Evolutionary conservation across 2,329 filamentous ascomycete genomes (phyloP).

Genomic region (Fusarium tanahbumbuense): DNA sequence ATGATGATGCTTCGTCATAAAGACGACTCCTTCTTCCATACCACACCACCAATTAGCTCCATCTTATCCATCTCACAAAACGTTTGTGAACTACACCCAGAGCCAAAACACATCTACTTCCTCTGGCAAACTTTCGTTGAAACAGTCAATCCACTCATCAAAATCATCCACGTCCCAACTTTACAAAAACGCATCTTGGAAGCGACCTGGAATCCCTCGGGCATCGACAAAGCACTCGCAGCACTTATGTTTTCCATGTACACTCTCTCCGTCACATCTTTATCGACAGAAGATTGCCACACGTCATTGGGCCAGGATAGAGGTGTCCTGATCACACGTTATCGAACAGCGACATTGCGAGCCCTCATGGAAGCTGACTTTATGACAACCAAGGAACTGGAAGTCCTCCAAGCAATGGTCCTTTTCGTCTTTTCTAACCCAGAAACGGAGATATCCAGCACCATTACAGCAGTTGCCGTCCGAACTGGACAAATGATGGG

Average conservation of each 20-base stretch:
- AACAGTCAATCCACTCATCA: slow-evolving; percentile 48
- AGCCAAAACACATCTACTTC: slow-evolving; percentile 47
- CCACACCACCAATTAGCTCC: slow-evolving; percentile 16
- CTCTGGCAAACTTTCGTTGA: slow-evolving; percentile 52
- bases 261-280: slow-evolving; percentile 39
- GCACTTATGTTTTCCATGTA: slow-evolving; percentile 49
- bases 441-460: slow-evolving; percentile 45
- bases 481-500: slow-evolving; percentile 45
- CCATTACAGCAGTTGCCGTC: slow-evolving; percentile 39
- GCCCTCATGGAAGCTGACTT: slow-evolving; percentile 45
- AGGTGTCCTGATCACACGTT: slow-evolving; percentile 31
- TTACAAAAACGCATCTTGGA: slow-evolving; percentile 49
- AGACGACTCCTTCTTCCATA: slow-evolving; percentile 37
- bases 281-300: slow-evolving; percentile 36
- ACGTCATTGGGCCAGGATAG: slow-evolving; percentile 30
- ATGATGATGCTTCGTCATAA: slow-evolving; percentile 30
- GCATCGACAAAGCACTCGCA: slow-evolving; percentile 25
- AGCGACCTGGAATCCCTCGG: slow-evolving; percentile 43
- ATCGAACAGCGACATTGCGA: slow-evolving; percentile 41
- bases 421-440: slow-evolving; percentile 48
- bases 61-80: background rate
- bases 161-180: slow-evolving; percentile 50
- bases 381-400: slow-evolving; percentile 44
- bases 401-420: slow-evolving; percentile 48
- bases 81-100: slow-evolving; percentile 42